Base-by-base conservation (phyloP, 441 rosid genomes). In the Manihot esculenta region DNA sequence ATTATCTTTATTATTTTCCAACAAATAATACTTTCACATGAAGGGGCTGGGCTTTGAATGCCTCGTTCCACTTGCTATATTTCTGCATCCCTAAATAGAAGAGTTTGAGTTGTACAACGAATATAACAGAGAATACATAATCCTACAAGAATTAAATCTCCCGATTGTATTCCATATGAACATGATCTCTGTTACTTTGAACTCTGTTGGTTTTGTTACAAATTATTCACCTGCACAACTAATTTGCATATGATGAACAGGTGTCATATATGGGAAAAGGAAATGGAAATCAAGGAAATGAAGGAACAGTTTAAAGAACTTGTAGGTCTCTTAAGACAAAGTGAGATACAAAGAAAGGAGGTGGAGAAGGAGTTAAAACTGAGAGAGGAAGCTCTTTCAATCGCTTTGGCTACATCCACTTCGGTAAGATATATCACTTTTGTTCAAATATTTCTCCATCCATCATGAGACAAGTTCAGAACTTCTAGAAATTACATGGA, bases 261-360 rank as follows among this genome's bases (percentile, higher is more conserved):
- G 82, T 95, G 98, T 78, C 96, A 89, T 57, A 42, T 85, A 67
- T 95, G 98, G 99, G 99, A 93, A 77, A 95, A 87, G 72, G 93
- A 87, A 66, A 77, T 85, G 76, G 99, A 95, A 72, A 84, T 86
- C 73, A 91, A 85, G 80, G 97, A 93, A 84, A 91, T 93, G 92
- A 93, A 95, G 83, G 98, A 91, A 76, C 97, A 93, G 73, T 80
- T 93, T 49, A 89, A 89, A 74, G 99, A 95, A 85, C 93, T 95
- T 38, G 95, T 95, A 48, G 82, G 85, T 55, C 74, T 93, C 74
- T 58, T 91, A 73, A 75, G 83, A 51, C 94, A 93, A 79, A 92
- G 99, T 71, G 99, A 95, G 80, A 21, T 78, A 47, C 84, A 74
- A 69, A 88, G 91, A 82, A 89, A 89, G 80, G 98, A 95, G 77